Evolutionary conservation across 2,329 filamentous ascomycete species (phyloP).

Genomic region (Aureobasidium mangrovei): DNA sequence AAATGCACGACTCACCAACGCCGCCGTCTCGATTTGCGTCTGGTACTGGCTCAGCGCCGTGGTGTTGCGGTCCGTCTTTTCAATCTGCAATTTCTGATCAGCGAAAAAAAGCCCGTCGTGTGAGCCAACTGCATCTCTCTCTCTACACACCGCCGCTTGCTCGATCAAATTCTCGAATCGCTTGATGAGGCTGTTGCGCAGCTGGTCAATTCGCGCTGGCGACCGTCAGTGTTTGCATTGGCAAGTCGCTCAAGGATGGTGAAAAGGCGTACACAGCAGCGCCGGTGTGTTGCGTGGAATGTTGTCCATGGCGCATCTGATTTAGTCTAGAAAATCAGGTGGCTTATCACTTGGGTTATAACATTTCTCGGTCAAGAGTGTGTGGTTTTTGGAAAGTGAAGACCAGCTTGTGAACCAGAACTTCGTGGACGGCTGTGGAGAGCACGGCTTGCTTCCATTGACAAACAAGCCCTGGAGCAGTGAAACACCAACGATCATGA

Average conservation of each 20-base stretch:
- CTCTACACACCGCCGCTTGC: constrained; percentile 39
- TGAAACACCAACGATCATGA: too few relatives aligned
- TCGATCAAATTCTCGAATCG: constrained; percentile 49
- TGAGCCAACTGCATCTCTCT: too few relatives aligned
- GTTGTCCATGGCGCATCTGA: constrained; percentile 28
- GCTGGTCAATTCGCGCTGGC: constrained; percentile 32
- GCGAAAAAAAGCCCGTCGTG: too few relatives aligned
- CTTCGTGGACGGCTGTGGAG: background rate
- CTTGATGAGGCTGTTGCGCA: constrained; percentile 37
- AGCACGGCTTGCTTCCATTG: too few relatives aligned
- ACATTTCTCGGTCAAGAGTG: background rate
- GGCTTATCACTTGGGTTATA: background rate
- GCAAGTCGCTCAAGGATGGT: background rate
- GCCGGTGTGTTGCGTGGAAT: constrained; percentile 35
- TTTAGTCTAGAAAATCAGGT: background rate
- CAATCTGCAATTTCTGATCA: constrained; percentile 29
- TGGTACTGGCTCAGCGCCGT: constrained; percentile 51
- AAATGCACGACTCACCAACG: constrained; percentile 38
- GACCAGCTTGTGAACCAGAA: background rate
- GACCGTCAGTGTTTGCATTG: background rate
- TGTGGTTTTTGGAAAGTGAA: background rate
- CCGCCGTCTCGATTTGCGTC: constrained; percentile 50
- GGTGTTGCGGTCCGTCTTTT: constrained; percentile 44
- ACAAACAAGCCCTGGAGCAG: too few relatives aligned
- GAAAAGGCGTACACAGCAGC: constrained; percentile 26